phyloP scores from a whole-genome alignment of 2,329 filamentous ascomycete genomes.

The Phialophora expanda region DNA sequence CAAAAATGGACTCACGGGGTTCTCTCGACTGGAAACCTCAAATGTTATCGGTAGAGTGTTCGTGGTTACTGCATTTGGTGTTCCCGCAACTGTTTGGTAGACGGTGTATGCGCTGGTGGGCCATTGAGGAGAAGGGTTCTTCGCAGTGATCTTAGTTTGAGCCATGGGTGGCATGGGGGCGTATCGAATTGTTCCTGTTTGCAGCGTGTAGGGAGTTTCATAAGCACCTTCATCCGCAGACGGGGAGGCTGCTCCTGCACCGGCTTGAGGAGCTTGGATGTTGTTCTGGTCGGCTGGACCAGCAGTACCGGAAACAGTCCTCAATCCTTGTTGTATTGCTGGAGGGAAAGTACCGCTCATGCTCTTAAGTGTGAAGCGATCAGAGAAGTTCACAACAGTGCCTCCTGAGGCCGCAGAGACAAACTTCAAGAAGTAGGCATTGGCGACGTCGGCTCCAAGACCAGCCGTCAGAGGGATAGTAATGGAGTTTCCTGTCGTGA shows the following conservation, averaged over 20 bases:
- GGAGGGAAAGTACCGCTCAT: slow-evolving; percentile 66
- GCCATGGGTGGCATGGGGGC: slow-evolving; percentile 67
- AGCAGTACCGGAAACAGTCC: slow-evolving; percentile 44
- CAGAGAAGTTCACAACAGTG: slow-evolving; percentile 64
- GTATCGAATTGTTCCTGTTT: slow-evolving; percentile 64
- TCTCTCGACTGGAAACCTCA: slow-evolving; percentile 59
- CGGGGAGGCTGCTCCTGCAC: slow-evolving; percentile 37
- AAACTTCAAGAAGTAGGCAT: slow-evolving; percentile 65
- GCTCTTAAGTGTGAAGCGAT: slow-evolving; percentile 66
- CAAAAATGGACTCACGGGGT: slow-evolving; percentile 57
- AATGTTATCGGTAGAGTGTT: slow-evolving; percentile 59
- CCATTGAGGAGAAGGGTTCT: slow-evolving; percentile 56
- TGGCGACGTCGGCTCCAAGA: slow-evolving; percentile 53
- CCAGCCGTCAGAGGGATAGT: slow-evolving; percentile 53
- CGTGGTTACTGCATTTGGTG: slow-evolving; percentile 59
- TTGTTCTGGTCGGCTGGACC: slow-evolving; percentile 37
- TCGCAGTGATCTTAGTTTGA: slow-evolving; percentile 63
- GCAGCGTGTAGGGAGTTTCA: slow-evolving; percentile 59
- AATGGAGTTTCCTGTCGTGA: slow-evolving; percentile 50
- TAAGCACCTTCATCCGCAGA: slow-evolving; percentile 40
- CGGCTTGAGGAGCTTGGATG: slow-evolving; percentile 42
- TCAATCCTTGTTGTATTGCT: slow-evolving; percentile 47
- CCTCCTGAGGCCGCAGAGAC: slow-evolving; percentile 60
- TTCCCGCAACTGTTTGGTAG: slow-evolving; percentile 48
- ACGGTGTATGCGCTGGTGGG: slow-evolving; percentile 62